Evolutionary conservation across 495 filamentous ascomycete species (phyloP).

Genomic region (Podospora appendiculata): DNA sequence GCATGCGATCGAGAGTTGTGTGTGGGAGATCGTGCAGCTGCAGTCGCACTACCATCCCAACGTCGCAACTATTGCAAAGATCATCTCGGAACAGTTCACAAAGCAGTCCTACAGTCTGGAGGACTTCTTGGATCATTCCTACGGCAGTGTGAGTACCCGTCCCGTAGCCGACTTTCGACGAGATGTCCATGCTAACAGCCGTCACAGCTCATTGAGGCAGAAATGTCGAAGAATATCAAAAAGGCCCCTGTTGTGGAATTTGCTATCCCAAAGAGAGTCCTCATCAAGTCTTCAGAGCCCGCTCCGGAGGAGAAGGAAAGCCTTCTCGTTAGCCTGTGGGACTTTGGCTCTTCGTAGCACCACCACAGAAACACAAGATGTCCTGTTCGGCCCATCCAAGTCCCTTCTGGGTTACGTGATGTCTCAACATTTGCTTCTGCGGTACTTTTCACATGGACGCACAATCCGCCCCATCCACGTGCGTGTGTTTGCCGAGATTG

Average conservation of each 20-base stretch:
- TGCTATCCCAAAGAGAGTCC: conserved; percentile 87
- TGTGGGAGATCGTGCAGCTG: conserved; percentile 90
- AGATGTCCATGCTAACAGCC: conserved; percentile 17
- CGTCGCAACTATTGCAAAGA: conserved; percentile 86
- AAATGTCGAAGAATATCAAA: conserved; percentile 73
- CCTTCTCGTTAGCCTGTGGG: conserved; percentile 49
- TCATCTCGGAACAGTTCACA: conserved; percentile 95
- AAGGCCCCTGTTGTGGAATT: conserved; percentile 85
- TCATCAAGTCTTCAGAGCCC: conserved; percentile 45
- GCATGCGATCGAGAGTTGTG: conserved; percentile 76
- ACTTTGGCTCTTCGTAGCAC: conserved; percentile 31
- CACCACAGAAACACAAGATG: neutral
- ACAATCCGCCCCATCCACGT: no score
- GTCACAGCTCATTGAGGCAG: conserved; percentile 67
- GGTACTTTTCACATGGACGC: no score
- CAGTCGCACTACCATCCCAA: conserved; percentile 96
- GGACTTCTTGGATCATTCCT: conserved; percentile 94
- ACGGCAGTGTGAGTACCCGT: conserved; percentile 60
- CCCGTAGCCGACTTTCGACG: neutral
- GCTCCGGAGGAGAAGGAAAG: conserved; percentile 34
- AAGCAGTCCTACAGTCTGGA: conserved; percentile 89
- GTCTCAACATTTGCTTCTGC: no score
- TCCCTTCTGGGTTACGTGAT: no score
- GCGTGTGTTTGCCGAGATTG: no score
- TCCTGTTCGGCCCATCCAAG: no score